These are phyloP conservation scores for Colletotrichum plurivorum DNA, from an alignment of 2,329 filamentous ascomycete genomes.

Conservation along the genomic window DNA sequence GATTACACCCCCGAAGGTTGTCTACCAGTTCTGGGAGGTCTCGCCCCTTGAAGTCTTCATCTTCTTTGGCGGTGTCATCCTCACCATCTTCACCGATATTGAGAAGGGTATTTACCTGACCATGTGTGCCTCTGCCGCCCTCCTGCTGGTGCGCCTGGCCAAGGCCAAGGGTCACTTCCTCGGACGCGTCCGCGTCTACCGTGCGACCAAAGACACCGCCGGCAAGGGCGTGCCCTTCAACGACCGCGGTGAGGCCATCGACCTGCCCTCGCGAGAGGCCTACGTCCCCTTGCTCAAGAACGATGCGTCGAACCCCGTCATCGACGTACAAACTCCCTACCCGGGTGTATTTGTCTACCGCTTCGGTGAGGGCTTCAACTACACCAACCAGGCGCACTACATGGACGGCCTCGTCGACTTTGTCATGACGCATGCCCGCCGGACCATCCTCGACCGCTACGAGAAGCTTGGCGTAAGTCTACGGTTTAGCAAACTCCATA, in stretches of 20 bases:
- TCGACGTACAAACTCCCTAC: slow-evolving; percentile 58
- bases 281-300: slow-evolving; percentile 58
- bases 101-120: slow-evolving; percentile 67
- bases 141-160: slow-evolving; percentile 62
- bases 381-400: slow-evolving; percentile 65
- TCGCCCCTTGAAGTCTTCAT: slow-evolving; percentile 82
- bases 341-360: slow-evolving; percentile 68
- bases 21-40: slow-evolving; percentile 84
- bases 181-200: slow-evolving; percentile 51
- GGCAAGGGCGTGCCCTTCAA: slow-evolving; percentile 40
- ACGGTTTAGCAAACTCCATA: too few relatives aligned
- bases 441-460: slow-evolving; percentile 56
- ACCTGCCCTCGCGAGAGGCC: slow-evolving; percentile 47
- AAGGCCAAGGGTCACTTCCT: slow-evolving; percentile 64
- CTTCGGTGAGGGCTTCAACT: slow-evolving; percentile 67
- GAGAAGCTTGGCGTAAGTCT: slow-evolving; percentile 62
- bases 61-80: slow-evolving; percentile 80
- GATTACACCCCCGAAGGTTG: slow-evolving; percentile 79
- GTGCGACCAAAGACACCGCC: slow-evolving; percentile 40
- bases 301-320: slow-evolving; percentile 61
- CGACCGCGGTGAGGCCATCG: slow-evolving; percentile 37
- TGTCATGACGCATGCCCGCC: slow-evolving; percentile 57
- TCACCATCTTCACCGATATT: slow-evolving; percentile 64
- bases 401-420: slow-evolving; percentile 57
- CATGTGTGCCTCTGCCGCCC: slow-evolving; percentile 56